Evolutionary conservation across 768 basidiomycete species (phyloP).

Genomic region (Collybiopsis confluens): DNA sequence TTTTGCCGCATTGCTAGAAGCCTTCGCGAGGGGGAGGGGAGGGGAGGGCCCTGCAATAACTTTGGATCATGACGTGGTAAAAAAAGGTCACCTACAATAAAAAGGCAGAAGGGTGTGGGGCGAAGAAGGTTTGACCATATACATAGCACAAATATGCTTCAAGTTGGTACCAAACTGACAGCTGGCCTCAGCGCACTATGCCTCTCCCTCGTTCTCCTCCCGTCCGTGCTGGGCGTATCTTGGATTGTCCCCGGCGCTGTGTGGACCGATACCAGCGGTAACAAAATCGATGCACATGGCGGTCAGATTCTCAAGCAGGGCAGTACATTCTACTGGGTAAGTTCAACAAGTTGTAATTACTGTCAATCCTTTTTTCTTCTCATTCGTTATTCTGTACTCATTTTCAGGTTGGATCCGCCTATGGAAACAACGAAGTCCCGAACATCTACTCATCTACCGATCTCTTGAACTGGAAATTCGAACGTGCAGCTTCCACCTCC

Average conservation of each 20-base stretch:
- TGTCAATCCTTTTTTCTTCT: background rate
- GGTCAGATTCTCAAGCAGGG: slow-evolving; percentile 21
- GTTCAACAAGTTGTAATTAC: slow-evolving; percentile 24
- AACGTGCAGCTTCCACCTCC: slow-evolving; percentile 20
- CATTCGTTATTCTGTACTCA: too few relatives aligned
- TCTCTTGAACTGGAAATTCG: slow-evolving; percentile 24
- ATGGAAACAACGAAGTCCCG: slow-evolving; percentile 10
- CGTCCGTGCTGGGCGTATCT: background rate
- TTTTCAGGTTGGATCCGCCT: background rate
- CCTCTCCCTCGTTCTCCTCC: background rate
- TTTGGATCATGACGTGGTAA: too few relatives aligned
- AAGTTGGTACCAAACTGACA: too few relatives aligned
- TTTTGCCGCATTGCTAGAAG: too few relatives aligned
- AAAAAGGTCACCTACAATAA: too few relatives aligned
- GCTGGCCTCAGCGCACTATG: background rate
- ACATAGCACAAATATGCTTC: too few relatives aligned
- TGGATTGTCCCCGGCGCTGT: slow-evolving; percentile 23
- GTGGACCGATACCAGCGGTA: slow-evolving; percentile 24
- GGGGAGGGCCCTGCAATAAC: too few relatives aligned
- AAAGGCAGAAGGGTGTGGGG: too few relatives aligned
- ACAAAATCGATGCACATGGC: slow-evolving; percentile 21
- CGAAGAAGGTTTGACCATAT: too few relatives aligned
- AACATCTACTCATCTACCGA: slow-evolving; percentile 24
- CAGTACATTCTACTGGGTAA: slow-evolving; percentile 26
- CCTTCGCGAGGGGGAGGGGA: too few relatives aligned